Evolutionary conservation across 1,284 basidiomycete genomes (phyloP).

Genomic region (Cryptococcus sp.): DNA sequence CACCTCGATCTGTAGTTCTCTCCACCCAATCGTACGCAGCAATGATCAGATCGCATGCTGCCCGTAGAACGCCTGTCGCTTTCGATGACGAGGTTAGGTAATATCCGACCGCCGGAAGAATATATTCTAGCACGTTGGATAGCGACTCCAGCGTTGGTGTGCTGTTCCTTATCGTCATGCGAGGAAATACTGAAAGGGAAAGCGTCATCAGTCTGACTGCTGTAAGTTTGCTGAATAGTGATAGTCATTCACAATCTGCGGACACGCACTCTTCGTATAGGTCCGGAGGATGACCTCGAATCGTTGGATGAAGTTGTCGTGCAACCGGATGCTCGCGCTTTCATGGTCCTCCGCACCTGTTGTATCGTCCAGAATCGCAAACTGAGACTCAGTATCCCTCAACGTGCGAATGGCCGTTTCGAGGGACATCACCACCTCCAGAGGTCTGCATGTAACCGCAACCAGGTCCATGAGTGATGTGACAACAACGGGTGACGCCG

Average conservation of each 20-base stretch:
- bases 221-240: too few relatives aligned
- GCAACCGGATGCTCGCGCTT: too few relatives aligned
- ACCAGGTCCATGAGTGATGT: slow-evolving; percentile 20
- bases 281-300: too few relatives aligned
- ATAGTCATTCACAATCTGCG: too few relatives aligned
- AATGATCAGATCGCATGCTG: slow-evolving; percentile 20
- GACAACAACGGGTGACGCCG: background rate
- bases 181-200: slow-evolving; percentile 18
- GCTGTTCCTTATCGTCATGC: background rate
- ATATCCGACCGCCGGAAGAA: slow-evolving; percentile 24
- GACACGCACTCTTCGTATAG: too few relatives aligned
- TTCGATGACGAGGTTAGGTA: slow-evolving; percentile 16
- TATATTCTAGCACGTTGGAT: slow-evolving; percentile 5
- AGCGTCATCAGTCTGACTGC: slow-evolving; percentile 18
- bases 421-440: slow-evolving; percentile 23
- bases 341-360: too few relatives aligned
- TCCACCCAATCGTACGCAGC: slow-evolving; percentile 33
- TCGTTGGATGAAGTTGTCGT: too few relatives aligned
- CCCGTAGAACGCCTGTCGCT: slow-evolving; percentile 20
- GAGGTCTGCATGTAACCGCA: slow-evolving; percentile 21
- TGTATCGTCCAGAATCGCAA: too few relatives aligned
- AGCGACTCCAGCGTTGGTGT: slow-evolving; percentile 6
- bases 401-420: too few relatives aligned
- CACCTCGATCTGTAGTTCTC: slow-evolving; percentile 31
- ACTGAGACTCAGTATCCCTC: too few relatives aligned